Evolutionary conservation across 768 basidiomycete species (phyloP), one percentile per base, ranked within the genome.

Genomic region (Neoboletus magnificus): DNA sequence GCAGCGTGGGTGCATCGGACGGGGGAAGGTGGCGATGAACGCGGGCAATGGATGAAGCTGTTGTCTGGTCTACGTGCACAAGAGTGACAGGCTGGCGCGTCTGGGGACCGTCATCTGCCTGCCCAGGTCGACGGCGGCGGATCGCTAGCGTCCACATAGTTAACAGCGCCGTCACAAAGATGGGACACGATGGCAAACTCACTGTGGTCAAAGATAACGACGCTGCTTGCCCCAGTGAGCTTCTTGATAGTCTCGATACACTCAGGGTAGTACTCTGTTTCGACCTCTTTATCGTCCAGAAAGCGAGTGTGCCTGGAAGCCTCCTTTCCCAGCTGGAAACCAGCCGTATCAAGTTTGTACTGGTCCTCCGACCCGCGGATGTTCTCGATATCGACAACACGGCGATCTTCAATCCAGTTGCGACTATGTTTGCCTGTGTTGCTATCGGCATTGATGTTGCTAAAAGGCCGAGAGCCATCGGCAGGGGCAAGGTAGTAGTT

Each of bases 21-120:
- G 67, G 51, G 0, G 79, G 76, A 13, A 78, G 72, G 58, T 81
- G 78, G 35, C 72, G 72, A 35, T 71, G 67, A 15, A 82, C 80
- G 5, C 77, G 74, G 9, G 73, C 74, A 22, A 68, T 61, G 30
- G 77, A 73, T 7, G 78, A 73, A 1, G 58, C 59, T 0, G 71
- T 57, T 0, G 77, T 82, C 57, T 80, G 79, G 66, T 80, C 80
- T 29, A 76, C 75, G 60, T 80, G 80, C 11, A 74, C 76, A 8
- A 59, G 62, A 8, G 72, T 22, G 32, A 77, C 76, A 5, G 77
- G 79, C 62, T 77, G 77, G 9, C 78, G 77, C 40, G 65, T 78
- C 48, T 76, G 50, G 1, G 77, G 73, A 25, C 66, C 54, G 55
- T 76, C 73, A 15, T 70, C 72, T 18, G 52, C 20, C 50, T 75